Percentiles rank a stretch among this genome's conserved stretches.
These are phyloP conservation scores for Chloropicon primus DNA, from an alignment of 139 green algal genomes.

Conservation along the genomic window DNA sequence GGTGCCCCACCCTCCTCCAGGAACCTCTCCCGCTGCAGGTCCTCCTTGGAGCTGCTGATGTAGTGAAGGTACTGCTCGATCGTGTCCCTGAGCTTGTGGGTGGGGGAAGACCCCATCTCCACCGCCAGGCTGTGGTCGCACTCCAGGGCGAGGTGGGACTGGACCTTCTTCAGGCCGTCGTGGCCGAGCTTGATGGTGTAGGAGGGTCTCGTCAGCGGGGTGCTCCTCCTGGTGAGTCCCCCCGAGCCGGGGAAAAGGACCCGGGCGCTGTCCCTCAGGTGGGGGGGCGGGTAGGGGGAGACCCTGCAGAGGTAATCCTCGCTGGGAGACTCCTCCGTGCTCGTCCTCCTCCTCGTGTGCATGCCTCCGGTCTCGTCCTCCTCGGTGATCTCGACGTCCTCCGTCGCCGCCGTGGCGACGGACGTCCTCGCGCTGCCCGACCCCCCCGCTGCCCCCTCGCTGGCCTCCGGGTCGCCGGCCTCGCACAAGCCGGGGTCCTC, in stretches of 20 bases:
- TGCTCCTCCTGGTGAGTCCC: too few species aligned
- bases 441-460: not conserved
- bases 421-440: too few species aligned
- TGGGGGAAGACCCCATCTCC: not conserved
- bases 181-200: not conserved
- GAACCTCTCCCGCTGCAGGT: too few species aligned
- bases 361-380: not conserved
- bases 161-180: not conserved
- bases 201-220: too few species aligned
- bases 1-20: too few species aligned
- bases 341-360: not conserved
- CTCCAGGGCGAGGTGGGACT: not conserved
- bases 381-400: not conserved
- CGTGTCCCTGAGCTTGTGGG: not conserved
- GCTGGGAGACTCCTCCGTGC: not conserved
- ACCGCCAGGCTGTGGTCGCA: not conserved
- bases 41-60: not conserved
- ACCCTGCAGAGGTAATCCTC: not conserved
- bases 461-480: not conserved
- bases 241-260: too few species aligned
- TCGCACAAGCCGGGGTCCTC: too few species aligned
- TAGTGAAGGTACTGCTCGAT: not conserved
- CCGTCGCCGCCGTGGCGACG: too few species aligned
- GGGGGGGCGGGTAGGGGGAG: not conserved
- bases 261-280: too few species aligned